Conservation (phyloP, 1,139 yeast genomes). For the Pichia sp. region DNA sequence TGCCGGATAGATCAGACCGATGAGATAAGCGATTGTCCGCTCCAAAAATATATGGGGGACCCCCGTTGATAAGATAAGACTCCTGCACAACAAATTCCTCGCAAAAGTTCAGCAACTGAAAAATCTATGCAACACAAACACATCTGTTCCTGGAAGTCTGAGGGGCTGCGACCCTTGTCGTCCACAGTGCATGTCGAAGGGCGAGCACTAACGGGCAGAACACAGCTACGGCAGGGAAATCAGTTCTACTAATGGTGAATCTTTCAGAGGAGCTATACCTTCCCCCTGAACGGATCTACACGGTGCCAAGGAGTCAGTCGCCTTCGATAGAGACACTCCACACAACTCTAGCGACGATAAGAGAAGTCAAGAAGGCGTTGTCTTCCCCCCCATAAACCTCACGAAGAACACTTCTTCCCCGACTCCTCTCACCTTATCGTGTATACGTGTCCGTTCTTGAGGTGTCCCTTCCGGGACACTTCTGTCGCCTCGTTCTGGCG, state of each 20-base stretch:
- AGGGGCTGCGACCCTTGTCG: no score
- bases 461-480: background rate
- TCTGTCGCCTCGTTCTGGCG: no score
- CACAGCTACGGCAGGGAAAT: background rate
- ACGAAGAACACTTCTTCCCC: no score
- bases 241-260: background rate
- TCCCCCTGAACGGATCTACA: no score
- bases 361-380: background rate
- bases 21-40: background rate
- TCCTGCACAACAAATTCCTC: background rate
- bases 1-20: background rate
- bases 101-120: background rate
- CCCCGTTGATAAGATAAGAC: background rate
- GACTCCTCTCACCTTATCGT: background rate
- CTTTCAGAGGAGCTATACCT: background rate
- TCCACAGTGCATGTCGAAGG: no score
- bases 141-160: no score
- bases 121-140: no score
- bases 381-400: background rate
- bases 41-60: background rate
- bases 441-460: background rate
- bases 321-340: no score
- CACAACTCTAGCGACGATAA: no score
- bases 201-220: no score
- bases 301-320: no score